Evolutionary conservation across 352 stramenopile species (phyloP).

Genomic region (Globisporangium canariense): DNA sequence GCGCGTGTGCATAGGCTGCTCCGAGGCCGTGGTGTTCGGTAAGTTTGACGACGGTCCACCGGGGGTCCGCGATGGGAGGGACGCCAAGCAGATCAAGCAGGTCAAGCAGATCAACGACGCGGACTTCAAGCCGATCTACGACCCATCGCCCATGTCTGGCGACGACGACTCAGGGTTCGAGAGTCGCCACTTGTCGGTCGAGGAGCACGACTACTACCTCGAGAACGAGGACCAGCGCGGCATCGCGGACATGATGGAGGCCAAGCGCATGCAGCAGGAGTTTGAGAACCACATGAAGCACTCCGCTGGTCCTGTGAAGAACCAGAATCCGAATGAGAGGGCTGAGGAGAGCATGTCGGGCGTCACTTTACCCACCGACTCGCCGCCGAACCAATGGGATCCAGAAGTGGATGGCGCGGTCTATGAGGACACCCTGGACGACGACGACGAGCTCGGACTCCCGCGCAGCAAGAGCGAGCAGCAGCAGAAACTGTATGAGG

Average conservation of each 20-base stretch:
- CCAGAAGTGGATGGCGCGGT: background rate
- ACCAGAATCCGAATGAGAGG: constrained; percentile 2
- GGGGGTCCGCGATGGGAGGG: background rate
- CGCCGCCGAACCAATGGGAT: constrained; percentile 1
- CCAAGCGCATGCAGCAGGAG: constrained; percentile 61
- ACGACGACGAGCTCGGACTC: constrained; percentile 32
- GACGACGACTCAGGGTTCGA: constrained; percentile 18
- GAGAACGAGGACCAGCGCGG: constrained; percentile 44
- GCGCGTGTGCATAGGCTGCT: constrained; percentile 63
- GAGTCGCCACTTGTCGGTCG: constrained; percentile 32
- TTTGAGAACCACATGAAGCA: constrained; percentile 52
- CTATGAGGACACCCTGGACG: constrained; percentile 16
- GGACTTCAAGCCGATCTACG: constrained; percentile 35
- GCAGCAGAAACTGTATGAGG: constrained; percentile 21
- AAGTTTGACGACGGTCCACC: constrained; percentile 5
- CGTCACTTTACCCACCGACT: constrained; percentile 23
- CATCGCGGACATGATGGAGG: constrained; percentile 56
- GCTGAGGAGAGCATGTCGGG: constrained; percentile 15
- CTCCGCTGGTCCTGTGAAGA: constrained; percentile 5
- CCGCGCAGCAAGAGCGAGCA: constrained; percentile 31
- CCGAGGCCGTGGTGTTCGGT: constrained; percentile 39
- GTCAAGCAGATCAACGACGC: constrained; percentile 18
- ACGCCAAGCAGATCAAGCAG: constrained; percentile 12
- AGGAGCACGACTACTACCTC: constrained; percentile 61
- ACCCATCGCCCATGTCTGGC: constrained; percentile 30